Conservation (phyloP, 1,139 yeast genomes). For the Taphrina deformans region DNA sequence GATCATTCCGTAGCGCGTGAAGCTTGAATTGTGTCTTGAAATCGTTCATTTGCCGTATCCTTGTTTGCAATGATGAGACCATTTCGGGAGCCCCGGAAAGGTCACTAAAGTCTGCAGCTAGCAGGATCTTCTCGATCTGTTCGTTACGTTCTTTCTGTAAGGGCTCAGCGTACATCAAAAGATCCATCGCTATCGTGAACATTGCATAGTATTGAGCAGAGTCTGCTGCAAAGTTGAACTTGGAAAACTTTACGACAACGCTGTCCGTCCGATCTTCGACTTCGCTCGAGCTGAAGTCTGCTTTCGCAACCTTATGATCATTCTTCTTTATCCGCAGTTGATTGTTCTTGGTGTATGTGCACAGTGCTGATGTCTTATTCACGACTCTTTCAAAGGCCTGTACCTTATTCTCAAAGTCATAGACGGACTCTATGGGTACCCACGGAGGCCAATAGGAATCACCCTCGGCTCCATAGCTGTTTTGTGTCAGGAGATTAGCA, state of each 20-base stretch:
- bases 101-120: constrained; percentile 69
- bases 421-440: constrained; percentile 62
- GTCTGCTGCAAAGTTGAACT: constrained; percentile 67
- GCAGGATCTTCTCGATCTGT: constrained; percentile 62
- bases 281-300: constrained; percentile 22
- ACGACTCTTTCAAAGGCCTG: constrained; percentile 59
- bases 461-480: constrained; percentile 48
- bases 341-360: constrained; percentile 68
- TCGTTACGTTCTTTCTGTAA: constrained; percentile 58
- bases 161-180: constrained; percentile 68
- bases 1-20: constrained; percentile 43
- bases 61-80: constrained; percentile 58
- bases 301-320: constrained; percentile 33
- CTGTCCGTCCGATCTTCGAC: constrained; percentile 47
- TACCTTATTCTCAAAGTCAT: constrained; percentile 56
- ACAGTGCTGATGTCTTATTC: constrained; percentile 62
- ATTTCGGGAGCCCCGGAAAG: constrained; percentile 56
- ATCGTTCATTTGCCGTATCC: constrained; percentile 51
- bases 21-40: constrained; percentile 53
- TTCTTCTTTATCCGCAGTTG: constrained; percentile 53
- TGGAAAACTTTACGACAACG: constrained; percentile 64
- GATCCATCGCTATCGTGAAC: constrained; percentile 62
- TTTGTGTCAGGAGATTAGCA: constrained; percentile 49
- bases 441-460: constrained; percentile 41
- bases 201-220: constrained; percentile 71